Base-by-base conservation (phyloP, 2,329 filamentous ascomycete species). In the Chrysoporthe austroafricana region DNA sequence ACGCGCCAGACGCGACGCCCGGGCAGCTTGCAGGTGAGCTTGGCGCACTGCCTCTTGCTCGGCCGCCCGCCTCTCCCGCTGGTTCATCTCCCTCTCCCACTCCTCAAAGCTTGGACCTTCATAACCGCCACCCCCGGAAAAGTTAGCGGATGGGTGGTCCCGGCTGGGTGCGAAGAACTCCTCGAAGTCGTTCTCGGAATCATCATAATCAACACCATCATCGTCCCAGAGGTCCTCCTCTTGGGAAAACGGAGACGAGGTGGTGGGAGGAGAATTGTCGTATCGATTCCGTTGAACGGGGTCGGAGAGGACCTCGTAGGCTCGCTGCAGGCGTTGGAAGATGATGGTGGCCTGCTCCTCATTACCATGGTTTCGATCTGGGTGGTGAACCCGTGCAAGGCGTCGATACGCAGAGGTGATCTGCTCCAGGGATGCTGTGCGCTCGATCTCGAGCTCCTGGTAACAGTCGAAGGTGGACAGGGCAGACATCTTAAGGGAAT, bases 241-340 rank as follows among this genome's bases (percentile, higher is more conserved):
- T 14, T 48, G 4, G 34, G 39, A 63, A 13, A 8, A 26, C 34
- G n/a, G 18, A 26, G 48, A 63, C 13, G 14, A 52, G 21, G 43
- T 3, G 39, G 43, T 54, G 42, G 9, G 21, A 21, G 1, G 46
- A 39, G 61, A 44, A 48, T 50, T 63, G 65, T 76, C 73, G 54
- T 76, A 76, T 1, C 14, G 21, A 11, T 56, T 21, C 16, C 74
- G 73, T n/a, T 68, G 61, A 4, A n/a, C 44, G 14, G 71, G 63
- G 32, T 73, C 63, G 4, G 70, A 73, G 1, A 77, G 72, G 4
- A 69, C 71, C 52, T 73, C 72, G 52, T 76, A 72, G 8, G 75
- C 75, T 2, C 36, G 36, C 50, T 74, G 72, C 52, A 75, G 73
- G 62, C 68, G 70, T 54, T 76, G 74, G 50, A 76, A 77, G 4